Evolutionary conservation across 2,329 filamentous ascomycete genomes (phyloP).

Genomic region (Diplodia seriata): DNA sequence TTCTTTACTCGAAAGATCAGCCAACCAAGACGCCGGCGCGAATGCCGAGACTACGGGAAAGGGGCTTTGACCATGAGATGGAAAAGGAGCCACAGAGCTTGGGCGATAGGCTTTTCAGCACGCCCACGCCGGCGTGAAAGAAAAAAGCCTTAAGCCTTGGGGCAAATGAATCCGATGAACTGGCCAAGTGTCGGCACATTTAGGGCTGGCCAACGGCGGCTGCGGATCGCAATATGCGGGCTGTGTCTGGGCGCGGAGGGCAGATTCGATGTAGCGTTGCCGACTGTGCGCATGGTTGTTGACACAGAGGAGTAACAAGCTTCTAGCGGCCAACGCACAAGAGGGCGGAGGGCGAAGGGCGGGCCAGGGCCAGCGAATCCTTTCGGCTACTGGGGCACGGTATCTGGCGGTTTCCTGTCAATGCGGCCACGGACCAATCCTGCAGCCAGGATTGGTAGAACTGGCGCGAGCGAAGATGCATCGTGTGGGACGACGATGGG

Average conservation of each 20-base stretch:
- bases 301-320: background rate
- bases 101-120: background rate
- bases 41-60: slow-evolving; percentile 2
- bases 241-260: background rate
- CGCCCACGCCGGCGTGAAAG: background rate
- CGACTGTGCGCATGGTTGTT: background rate
- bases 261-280: background rate
- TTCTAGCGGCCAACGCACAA: background rate
- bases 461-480: background rate
- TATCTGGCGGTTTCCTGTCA: background rate
- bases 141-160: background rate
- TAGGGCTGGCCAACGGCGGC: slow-evolving; percentile 7
- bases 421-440: background rate
- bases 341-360: too few species aligned
- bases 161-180: background rate
- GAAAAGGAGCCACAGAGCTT: background rate
- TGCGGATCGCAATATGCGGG: slow-evolving; percentile 13
- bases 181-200: too few species aligned
- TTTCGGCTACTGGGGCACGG: background rate
- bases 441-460: background rate
- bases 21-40: background rate
- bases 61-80: background rate
- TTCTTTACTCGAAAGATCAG: background rate
- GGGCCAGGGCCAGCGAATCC: background rate
- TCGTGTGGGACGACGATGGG: too few species aligned